Evolutionary conservation across 2,329 filamentous ascomycete genomes (phyloP).

Genomic region (Nectriaceae sp.): DNA sequence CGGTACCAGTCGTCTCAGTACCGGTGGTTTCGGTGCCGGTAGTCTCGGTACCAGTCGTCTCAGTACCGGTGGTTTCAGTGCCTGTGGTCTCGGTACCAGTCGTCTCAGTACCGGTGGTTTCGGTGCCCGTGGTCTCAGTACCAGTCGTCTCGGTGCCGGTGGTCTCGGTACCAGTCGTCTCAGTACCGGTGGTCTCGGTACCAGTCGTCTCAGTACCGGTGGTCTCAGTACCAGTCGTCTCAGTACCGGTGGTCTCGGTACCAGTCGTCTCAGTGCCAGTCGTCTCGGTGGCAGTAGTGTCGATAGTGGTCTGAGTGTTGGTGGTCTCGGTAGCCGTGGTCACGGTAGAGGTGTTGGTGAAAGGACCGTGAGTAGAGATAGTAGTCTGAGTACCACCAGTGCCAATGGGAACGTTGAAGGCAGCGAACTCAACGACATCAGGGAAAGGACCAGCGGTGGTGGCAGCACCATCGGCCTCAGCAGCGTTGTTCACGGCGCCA

Average conservation of each 20-base stretch:
- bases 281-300: neutral
- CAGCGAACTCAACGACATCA: neutral
- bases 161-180: slow-evolving; percentile 1
- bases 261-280: no score
- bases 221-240: neutral
- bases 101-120: neutral
- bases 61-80: neutral
- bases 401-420: neutral
- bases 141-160: slow-evolving; percentile 6
- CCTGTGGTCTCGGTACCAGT: slow-evolving; percentile 22
- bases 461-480: neutral
- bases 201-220: neutral
- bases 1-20: neutral
- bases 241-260: no score
- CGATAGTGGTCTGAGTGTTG: neutral
- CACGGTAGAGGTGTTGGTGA: slow-evolving; percentile 7
- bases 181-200: slow-evolving; percentile 1
- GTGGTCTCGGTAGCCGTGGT: slow-evolving; percentile 2
- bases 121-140: slow-evolving; percentile 2
- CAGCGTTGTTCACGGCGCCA: neutral
- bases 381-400: neutral
- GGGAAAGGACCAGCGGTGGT: neutral
- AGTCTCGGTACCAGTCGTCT: no score
- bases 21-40: neutral
- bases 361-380: slow-evolving; percentile 2